Conservation (phyloP, 176 grass and related monocot species). For the Cenchrus americanus region DNA sequence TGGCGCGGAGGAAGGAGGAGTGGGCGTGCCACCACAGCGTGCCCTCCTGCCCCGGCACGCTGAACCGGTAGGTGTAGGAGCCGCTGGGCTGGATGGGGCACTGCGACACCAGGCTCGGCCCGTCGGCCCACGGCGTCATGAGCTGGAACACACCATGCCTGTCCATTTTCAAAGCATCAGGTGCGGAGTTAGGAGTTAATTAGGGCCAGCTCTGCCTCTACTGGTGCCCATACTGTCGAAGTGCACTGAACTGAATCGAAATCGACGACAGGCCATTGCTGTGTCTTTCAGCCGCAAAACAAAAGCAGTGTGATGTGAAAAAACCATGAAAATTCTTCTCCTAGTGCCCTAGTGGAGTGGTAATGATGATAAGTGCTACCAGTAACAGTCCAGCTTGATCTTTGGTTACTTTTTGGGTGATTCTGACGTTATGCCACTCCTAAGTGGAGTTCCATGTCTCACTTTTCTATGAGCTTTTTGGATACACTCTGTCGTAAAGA, state of each 20-base stretch:
- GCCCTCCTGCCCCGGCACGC: slow-evolving; percentile 65
- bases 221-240: background rate
- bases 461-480: slow-evolving; percentile 15
- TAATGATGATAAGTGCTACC: background rate
- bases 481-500: slow-evolving; percentile 8
- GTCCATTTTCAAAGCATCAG: background rate
- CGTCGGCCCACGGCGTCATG: slow-evolving; percentile 64
- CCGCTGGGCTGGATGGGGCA: slow-evolving; percentile 57
- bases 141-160: slow-evolving; percentile 67
- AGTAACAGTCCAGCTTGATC: background rate
- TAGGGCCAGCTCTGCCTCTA: background rate
- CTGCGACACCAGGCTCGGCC: slow-evolving; percentile 60
- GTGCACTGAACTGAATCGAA: slow-evolving; percentile 9
- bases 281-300: background rate
- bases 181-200: background rate
- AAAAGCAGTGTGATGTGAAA: background rate
- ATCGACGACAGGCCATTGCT: too few relatives aligned
- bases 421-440: background rate
- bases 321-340: background rate
- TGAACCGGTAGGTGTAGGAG: slow-evolving; percentile 67
- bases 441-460: background rate
- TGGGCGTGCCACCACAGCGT: slow-evolving; percentile 94
- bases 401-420: slow-evolving; percentile 2
- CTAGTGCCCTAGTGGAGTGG: too few relatives aligned
- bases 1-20: slow-evolving; percentile 60